Conservation (phyloP, 345 rosid species). For the Sonneratia alba region DNA sequence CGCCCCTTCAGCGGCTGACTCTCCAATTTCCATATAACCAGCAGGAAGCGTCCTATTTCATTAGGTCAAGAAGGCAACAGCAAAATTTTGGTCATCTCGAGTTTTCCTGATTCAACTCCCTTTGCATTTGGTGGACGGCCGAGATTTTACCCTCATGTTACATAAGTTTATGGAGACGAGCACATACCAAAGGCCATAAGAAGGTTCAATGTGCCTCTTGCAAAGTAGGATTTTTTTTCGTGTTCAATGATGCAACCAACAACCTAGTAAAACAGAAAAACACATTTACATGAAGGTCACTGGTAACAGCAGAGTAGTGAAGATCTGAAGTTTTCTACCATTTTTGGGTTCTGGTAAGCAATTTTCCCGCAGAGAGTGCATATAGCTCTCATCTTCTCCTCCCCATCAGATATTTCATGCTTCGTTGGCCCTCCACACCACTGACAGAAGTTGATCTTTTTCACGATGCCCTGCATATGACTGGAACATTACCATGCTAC, state of each 20-base stretch:
- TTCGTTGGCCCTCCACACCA: slow-evolving; percentile 95
- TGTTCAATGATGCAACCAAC: slow-evolving; percentile 95
- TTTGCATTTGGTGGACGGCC: neutral
- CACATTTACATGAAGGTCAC: neutral
- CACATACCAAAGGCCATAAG: slow-evolving; percentile 71
- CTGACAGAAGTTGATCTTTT: slow-evolving; percentile 80
- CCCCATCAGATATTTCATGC: slow-evolving; percentile 82
- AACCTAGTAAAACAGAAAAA: slow-evolving; percentile 36
- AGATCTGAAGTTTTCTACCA: slow-evolving; percentile 36
- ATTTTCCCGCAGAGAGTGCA: slow-evolving; percentile 70
- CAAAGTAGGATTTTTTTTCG: slow-evolving; percentile 81
- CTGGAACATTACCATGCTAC: neutral
- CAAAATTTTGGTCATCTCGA: neutral
- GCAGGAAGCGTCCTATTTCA: slow-evolving; percentile 90
- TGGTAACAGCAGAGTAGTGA: neutral
- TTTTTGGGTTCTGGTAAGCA: slow-evolving; percentile 92
- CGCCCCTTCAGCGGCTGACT: slow-evolving; percentile 94
- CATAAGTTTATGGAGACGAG: neutral
- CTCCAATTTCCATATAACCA: slow-evolving; percentile 96
- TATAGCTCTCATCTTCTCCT: slow-evolving; percentile 82
- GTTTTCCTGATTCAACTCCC: neutral
- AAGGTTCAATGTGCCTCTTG: slow-evolving; percentile 95
- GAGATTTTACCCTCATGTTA: neutral
- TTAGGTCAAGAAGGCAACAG: neutral
- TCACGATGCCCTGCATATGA: slow-evolving; percentile 39